Base-by-base conservation (phyloP, 2,329 filamentous ascomycete genomes). In the Microcyclospora tardicrescens region DNA sequence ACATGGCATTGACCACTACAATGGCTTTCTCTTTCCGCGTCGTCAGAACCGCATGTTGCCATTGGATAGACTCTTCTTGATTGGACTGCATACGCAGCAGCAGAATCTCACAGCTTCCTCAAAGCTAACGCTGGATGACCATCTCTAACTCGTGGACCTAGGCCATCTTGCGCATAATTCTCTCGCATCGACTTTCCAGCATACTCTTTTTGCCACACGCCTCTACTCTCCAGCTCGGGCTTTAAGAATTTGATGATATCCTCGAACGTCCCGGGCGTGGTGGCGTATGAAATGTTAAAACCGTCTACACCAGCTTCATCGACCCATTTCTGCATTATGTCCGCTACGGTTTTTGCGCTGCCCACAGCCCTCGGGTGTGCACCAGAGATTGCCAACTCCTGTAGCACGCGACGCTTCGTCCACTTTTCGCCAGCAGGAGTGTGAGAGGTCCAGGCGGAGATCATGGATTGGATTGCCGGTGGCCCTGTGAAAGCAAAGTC, bases 301-400 rank as follows among this genome's bases (percentile, higher is more conserved):
- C 61, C 62, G 41, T 64, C 62, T 3, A 69, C 50, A 32, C 62
- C 61, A 0, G 61, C 64, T 37, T 68, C 63, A 1, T 49, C 39
- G 0, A 68, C 56, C 66, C 66, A 69, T 1, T 54, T 47, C 47
- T 69, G 62, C 45, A 69, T 43, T 27, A 66, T 62, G 45, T 69
- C 61, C 0, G 66, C 66, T 2, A 69, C 63, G 1, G 58, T 67
- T 16, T 55, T 39, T 0, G 65, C 59, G 15, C 54, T 61, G 0
- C 64, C 64, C 4, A 66, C 55, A 0, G 56, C 51, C 1, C 62
- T 53, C 2, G 56, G 52, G 2, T 61, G 58, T 1, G 61, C 53
- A 1, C 62, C 62, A 2, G 65, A 66, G n/a, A 68, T 63, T 1
- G 59, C 56, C 0, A 64, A 57, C 28, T 59, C 52, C 46, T 67